Base-by-base conservation (phyloP, 2,329 filamentous ascomycete genomes). In the Aureobasidium sp. region DNA sequence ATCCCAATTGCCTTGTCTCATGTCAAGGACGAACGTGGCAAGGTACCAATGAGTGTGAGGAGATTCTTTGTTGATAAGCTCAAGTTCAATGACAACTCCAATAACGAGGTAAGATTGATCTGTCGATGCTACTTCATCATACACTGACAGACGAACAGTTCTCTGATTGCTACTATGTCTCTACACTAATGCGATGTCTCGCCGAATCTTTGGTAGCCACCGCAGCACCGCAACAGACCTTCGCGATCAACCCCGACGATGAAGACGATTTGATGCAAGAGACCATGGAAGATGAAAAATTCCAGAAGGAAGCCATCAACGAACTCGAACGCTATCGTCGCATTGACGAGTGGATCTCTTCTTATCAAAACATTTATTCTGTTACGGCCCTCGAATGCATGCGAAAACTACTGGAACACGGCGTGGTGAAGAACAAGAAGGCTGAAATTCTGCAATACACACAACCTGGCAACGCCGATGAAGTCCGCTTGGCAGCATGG, bases 51-150 rank as follows among this genome's bases (percentile, higher is more conserved):
- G 68, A 80, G 86, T 57, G 90, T 90, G 5, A 89, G 92, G 61
- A 82, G 84, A 40, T 95, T 96, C 71, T 83, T 99, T 50, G 82
- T 95, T 23, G 91, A 96, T 66, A 89, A 95, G 69, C 78, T 99
- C 35, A 87, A 89, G 51, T 93, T 91, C 76, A 99, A 99, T 70
- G 92, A 99, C 74, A 99, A 99, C 70, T 86, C 88, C 2, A 87
- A 89, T 62, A 99, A 99, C 67, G 78, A 77, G 68, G 77, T 79
- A 70, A 68, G 70, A 57, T 8, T 11, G 45, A 13, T 27, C 7
- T 19, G 4, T n/a, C 13, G 2, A 53, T n/a, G 0, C 7, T 21
- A 33, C 17, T 27, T 53, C 21, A 31, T 29, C 10, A 31, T 42
- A 50, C 10, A 6, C 42, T 38, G 21, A 62, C 66, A 37, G 64